Base-by-base conservation (phyloP, 768 basidiomycete genomes). In the Boletus pseudo-olivaceus region DNA sequence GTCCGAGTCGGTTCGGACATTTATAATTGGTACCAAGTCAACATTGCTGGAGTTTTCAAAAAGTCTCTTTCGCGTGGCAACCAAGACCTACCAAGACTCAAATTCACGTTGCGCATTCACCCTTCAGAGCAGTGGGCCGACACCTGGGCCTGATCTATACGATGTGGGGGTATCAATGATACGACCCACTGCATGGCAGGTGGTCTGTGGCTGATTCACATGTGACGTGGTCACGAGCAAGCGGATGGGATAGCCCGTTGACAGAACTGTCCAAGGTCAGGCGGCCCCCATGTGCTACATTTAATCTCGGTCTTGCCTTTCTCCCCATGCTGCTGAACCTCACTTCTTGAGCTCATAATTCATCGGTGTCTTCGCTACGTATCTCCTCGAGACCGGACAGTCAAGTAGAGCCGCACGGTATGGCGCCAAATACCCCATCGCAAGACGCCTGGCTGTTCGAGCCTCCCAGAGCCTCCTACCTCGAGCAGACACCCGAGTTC, bases 391-490 rank as follows among this genome's bases (percentile, higher is more conserved):
- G 65, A 23, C 59, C 63, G 7, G 57, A 48, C n/a, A 67, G 61
- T 8, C 55, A 59, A 44, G 29, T 52, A n/a, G 65, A 59, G 23
- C 49, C 56, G 4, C 54, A 44, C 33, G 32, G 14, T 20, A 60
- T 50, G 11, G 53, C 38, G 10, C 47, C 55, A 6, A 59, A 52
- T 47, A 59, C 53, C 30, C 58, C 63, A 39, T 27, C 49, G 1
- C 49, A 53, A 27, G 55, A 55, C 3, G 5, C 34, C 41, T 42
- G 14, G 46, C 6, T 45, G 3, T 26, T 63, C 1, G 51, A 33
- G 34, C 68, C 57, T 14, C 69, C 65, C 4, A 63, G 67, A 45
- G 63, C 58, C 26, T 69, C 63, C 7, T 71, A 63, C 27, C 47
- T 69, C n/a, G 66, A 57, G 6, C 57, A 66, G 33, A 58, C 53